Conservation (phyloP, 148 eudicot species). For the Nepenthes gracilis region DNA sequence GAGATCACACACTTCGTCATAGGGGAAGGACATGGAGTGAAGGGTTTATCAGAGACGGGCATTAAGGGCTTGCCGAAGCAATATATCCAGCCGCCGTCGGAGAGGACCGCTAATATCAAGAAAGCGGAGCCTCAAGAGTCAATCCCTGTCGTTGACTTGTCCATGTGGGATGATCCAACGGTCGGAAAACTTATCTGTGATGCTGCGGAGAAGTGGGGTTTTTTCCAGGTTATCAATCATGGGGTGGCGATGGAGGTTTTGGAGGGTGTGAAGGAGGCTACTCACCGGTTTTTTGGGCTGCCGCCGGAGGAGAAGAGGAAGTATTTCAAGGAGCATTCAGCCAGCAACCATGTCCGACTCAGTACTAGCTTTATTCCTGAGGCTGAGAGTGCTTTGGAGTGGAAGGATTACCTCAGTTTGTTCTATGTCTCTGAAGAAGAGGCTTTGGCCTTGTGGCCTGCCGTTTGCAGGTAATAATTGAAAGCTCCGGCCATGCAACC, state of each 20-base stretch:
- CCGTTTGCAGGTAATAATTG: slow-evolving; percentile 23
- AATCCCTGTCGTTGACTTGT: slow-evolving; percentile 39
- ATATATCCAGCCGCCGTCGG: slow-evolving; percentile 38
- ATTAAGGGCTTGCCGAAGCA: slow-evolving; percentile 24
- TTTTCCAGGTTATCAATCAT: slow-evolving; percentile 50
- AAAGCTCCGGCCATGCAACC: not conserved
- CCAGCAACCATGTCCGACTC: slow-evolving; percentile 34
- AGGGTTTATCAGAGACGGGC: slow-evolving; percentile 34
- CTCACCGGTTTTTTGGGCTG: slow-evolving; percentile 24
- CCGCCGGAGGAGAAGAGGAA: slow-evolving; percentile 31
- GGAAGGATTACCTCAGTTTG: slow-evolving; percentile 55
- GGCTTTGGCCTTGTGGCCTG: slow-evolving; percentile 37
- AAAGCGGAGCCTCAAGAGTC: slow-evolving; percentile 8
- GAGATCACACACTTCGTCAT: slow-evolving; percentile 18
- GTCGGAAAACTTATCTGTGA: slow-evolving; percentile 25
- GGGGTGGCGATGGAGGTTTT: slow-evolving; percentile 28
- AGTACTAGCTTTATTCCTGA: slow-evolving; percentile 40
- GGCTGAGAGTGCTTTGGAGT: slow-evolving; percentile 43
- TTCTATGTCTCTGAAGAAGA: slow-evolving; percentile 48
- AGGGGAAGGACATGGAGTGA: slow-evolving; percentile 31
- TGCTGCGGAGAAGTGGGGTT: slow-evolving; percentile 47
- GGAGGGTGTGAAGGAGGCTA: slow-evolving; percentile 29
- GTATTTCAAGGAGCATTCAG: slow-evolving; percentile 31
- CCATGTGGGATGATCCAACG: slow-evolving; percentile 26
- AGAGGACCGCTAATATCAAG: slow-evolving; percentile 18